These are phyloP conservation scores for Plantago ovata DNA, from an alignment of 257 asterid species.

Conservation along the genomic window DNA sequence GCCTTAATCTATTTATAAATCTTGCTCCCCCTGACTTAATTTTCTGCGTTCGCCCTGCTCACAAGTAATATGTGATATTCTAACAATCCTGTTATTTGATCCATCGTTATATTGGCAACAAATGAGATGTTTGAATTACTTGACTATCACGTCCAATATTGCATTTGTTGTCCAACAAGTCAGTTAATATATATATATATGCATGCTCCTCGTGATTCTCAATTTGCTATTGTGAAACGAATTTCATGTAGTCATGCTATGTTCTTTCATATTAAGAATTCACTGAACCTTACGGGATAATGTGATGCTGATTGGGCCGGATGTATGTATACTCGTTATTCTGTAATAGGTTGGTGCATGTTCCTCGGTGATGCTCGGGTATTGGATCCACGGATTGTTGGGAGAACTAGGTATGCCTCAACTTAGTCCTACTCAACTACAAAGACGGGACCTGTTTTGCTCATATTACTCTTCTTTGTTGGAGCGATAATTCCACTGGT, in stretches of 20 bases:
- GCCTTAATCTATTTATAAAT: too few relatives aligned
- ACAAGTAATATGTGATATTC: too few relatives aligned
- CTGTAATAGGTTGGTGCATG: constrained; percentile 8
- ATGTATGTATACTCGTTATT: neutral
- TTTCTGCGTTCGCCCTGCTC: too few relatives aligned
- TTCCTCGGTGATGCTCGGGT: constrained; percentile 8
- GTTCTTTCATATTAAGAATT: neutral
- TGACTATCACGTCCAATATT: constrained; percentile 4
- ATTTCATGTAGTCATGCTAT: neutral
- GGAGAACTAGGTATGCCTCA: constrained; percentile 1
- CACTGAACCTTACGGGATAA: neutral
- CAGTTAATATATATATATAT: neutral
- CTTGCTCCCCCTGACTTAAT: too few relatives aligned
- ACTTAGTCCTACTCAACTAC: neutral
- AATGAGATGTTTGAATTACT: constrained; percentile 1
- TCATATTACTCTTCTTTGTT: neutral
- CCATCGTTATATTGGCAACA: constrained; percentile 10
- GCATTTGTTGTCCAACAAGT: neutral
- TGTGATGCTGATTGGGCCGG: constrained; percentile 17
- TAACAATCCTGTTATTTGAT: constrained; percentile 4
- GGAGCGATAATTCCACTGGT: neutral
- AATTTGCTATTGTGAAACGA: constrained; percentile 1
- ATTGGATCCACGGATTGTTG: constrained; percentile 10
- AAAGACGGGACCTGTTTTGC: too few relatives aligned
- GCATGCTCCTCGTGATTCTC: neutral